phyloP scores from a whole-genome alignment of 257 asterid species.

The Capsicum baccatum region DNA sequence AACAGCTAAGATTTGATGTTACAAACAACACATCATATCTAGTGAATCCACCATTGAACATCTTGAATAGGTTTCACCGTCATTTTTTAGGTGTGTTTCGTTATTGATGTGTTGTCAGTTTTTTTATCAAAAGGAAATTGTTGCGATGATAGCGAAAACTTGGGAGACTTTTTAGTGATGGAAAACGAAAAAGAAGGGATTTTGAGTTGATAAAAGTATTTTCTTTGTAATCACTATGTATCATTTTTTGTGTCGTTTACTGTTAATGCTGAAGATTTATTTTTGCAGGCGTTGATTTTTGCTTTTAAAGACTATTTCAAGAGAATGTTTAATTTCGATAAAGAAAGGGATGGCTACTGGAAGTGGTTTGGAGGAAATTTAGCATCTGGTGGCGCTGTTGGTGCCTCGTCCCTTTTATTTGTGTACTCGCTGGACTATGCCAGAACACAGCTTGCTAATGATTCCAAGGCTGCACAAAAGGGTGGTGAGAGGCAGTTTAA shows the following conservation, averaged over 20 bases:
- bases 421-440: slow-evolving; percentile 38
- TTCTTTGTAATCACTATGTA: no score
- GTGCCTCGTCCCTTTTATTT: slow-evolving; percentile 33
- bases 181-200: not conserved
- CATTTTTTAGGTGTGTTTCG: no score
- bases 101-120: no score
- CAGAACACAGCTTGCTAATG: slow-evolving; percentile 36
- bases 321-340: slow-evolving; percentile 34
- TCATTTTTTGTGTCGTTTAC: not conserved
- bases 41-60: not conserved
- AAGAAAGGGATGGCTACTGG: slow-evolving; percentile 39
- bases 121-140: not conserved
- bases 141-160: not conserved
- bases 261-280: not conserved
- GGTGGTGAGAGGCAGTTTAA: slow-evolving; percentile 40
- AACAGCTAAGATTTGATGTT: not conserved
- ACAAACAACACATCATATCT: not conserved
- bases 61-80: not conserved
- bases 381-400: slow-evolving; percentile 39
- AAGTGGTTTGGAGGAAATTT: slow-evolving; percentile 44
- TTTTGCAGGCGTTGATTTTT: slow-evolving; percentile 34
- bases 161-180: not conserved
- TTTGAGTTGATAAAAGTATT: not conserved
- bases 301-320: slow-evolving; percentile 30
- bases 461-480: slow-evolving; percentile 35